These are phyloP conservation scores for Sporothrix dimorphospora DNA, from an alignment of 2,329 filamentous ascomycete genomes.

Conservation along the genomic window DNA sequence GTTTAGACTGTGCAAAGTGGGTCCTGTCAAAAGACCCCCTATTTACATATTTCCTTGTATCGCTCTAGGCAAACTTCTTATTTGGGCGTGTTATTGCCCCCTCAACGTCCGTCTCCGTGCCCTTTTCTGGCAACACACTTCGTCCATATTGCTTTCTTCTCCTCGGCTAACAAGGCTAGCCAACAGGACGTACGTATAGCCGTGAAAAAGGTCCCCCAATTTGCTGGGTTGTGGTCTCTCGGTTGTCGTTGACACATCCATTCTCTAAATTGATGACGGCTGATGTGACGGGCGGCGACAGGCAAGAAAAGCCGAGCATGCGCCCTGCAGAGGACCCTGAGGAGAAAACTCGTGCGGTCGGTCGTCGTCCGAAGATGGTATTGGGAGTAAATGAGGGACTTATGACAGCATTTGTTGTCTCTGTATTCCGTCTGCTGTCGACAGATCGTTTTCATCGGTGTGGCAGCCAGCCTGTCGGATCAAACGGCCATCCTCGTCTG, in stretches of 20 bases:
- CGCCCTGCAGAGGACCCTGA: background rate
- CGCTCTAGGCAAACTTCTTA: background rate
- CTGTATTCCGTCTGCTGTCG: too few relatives aligned
- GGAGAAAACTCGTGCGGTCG: background rate
- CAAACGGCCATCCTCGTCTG: background rate
- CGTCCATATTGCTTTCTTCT: background rate
- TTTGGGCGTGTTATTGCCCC: background rate
- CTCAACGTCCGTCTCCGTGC: constrained; percentile 16
- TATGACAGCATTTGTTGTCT: background rate
- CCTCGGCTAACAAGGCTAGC: constrained; percentile 5
- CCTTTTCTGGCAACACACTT: constrained; percentile 5
- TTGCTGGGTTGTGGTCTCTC: background rate
- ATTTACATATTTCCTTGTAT: background rate
- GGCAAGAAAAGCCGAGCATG: constrained; percentile 24
- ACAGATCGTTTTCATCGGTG: background rate
- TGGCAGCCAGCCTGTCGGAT: background rate
- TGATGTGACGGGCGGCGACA: background rate
- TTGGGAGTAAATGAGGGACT: background rate
- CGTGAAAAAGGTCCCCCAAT: constrained; percentile 7
- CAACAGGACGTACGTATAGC: constrained; percentile 5
- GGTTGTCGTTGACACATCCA: background rate
- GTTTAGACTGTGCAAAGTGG: background rate
- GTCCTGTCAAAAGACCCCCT: background rate
- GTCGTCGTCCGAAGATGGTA: background rate
- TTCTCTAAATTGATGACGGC: constrained; percentile 2